Conservation (phyloP, 306 rosid genomes). For the Lagenaria siceraria region DNA sequence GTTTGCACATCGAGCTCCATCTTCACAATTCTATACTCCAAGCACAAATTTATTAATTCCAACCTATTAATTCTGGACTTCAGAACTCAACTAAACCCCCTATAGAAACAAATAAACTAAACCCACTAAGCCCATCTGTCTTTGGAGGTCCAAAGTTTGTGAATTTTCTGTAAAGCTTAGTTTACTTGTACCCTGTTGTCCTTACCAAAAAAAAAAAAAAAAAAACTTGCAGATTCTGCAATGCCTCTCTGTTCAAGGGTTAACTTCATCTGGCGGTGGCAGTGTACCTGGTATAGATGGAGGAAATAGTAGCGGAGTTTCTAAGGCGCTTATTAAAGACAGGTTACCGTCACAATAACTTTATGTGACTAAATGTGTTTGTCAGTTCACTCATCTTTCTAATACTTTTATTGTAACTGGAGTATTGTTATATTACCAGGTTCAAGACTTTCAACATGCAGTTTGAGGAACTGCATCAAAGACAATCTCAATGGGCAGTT, state of each 20-base stretch:
- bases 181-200: neutral
- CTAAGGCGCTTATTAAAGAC: constrained; percentile 89
- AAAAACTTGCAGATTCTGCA: constrained; percentile 59
- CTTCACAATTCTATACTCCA: no score
- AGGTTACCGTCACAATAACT: constrained; percentile 27
- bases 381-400: neutral
- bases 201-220: neutral
- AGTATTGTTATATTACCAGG: constrained; percentile 28
- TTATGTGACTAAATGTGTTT: neutral
- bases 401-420: constrained; percentile 6
- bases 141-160: neutral
- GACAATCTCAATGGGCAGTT: constrained; percentile 94
- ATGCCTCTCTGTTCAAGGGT: constrained; percentile 69
- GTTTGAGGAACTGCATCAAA: constrained; percentile 95
- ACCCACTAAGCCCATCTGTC: neutral
- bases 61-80: no score
- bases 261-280: constrained; percentile 77
- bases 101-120: neutral
- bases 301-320: constrained; percentile 76
- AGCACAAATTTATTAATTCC: no score
- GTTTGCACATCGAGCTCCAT: no score
- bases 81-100: neutral
- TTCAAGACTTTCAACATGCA: constrained; percentile 66
- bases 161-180: neutral
- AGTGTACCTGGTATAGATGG: constrained; percentile 52